Conservation (phyloP, 345 rosid genomes). For the Rhizophora mangle region DNA sequence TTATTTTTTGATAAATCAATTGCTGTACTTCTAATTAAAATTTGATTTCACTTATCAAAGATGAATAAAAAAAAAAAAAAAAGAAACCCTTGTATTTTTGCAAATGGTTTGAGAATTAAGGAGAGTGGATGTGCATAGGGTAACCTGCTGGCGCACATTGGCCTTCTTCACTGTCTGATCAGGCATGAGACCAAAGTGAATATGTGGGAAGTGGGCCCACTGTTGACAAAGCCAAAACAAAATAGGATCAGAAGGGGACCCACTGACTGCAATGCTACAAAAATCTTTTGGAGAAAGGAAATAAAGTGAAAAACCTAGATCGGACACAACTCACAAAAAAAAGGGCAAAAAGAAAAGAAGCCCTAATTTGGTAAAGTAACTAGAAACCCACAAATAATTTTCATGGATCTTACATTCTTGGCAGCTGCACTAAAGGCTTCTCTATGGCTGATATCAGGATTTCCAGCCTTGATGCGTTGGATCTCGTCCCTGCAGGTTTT, state of each 20-base stretch:
- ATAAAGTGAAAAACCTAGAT: slow-evolving; percentile 21
- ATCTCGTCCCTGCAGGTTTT: slow-evolving; percentile 78
- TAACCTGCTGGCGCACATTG: slow-evolving; percentile 22
- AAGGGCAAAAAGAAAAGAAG: not conserved
- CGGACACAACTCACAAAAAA: not conserved
- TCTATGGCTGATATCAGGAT: slow-evolving; percentile 99
- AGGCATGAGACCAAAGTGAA: slow-evolving; percentile 32
- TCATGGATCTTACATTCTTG: slow-evolving; percentile 71
- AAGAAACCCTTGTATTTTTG: too few relatives aligned
- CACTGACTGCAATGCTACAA: not conserved
- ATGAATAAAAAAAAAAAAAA: not conserved
- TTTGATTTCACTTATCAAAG: too few relatives aligned
- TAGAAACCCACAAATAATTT: slow-evolving; percentile 13
- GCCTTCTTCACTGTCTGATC: slow-evolving; percentile 25
- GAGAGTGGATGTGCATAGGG: not conserved
- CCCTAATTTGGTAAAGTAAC: slow-evolving; percentile 28
- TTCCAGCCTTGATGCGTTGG: slow-evolving; percentile 98
- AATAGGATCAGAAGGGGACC: slow-evolving; percentile 6
- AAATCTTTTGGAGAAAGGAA: not conserved
- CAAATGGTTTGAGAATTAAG: too few relatives aligned
- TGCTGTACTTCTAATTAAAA: too few relatives aligned
- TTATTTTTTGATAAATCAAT: too few relatives aligned
- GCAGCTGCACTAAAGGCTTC: slow-evolving; percentile 99
- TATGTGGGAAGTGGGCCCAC: slow-evolving; percentile 34
- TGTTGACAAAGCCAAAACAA: slow-evolving; percentile 13